A percentile compares a stretch with the other conserved stretches of the same genome.
Evolutionary conservation across 2,329 filamentous ascomycete species (phyloP).

Genomic region (Huntiella moniliformis): DNA sequence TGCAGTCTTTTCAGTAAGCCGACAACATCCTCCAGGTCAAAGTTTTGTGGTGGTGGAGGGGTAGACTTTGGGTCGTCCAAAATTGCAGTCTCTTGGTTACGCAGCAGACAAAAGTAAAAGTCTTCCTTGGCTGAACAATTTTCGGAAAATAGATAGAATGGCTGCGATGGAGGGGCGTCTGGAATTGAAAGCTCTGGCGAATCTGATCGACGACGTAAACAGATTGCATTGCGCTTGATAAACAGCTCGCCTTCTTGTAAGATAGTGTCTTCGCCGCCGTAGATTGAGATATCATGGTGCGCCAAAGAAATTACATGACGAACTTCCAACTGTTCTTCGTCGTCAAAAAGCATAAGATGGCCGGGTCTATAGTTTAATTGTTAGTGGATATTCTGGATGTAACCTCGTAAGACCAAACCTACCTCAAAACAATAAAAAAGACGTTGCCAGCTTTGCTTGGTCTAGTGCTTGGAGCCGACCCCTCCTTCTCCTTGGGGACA

Average conservation of each 20-base stretch:
- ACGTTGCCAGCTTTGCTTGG: constrained; percentile 61
- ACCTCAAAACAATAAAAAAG: constrained; percentile 84
- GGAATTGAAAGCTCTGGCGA: constrained; percentile 31
- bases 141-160: constrained; percentile 87
- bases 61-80: constrained; percentile 21
- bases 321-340: constrained; percentile 85
- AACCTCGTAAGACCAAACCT: constrained; percentile 15
- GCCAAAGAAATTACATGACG: constrained; percentile 87
- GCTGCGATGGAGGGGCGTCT: constrained; percentile 45
- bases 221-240: constrained; percentile 84
- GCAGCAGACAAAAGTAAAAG: constrained; percentile 84
- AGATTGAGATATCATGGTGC: constrained; percentile 70
- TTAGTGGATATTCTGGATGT: neutral
- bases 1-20: constrained; percentile 78
- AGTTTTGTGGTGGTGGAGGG: constrained; percentile 43
- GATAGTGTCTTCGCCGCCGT: constrained; percentile 50
- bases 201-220: constrained; percentile 47
- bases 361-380: constrained; percentile 46
- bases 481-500: constrained; percentile 26
- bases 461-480: constrained; percentile 30
- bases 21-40: constrained; percentile 74
- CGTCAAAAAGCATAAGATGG: constrained; percentile 93
- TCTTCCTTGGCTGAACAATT: constrained; percentile 95
- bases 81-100: constrained; percentile 57
- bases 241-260: constrained; percentile 87